Evolutionary conservation across 2,329 filamentous ascomycete species (phyloP).

Genomic region (Hypoxylon sp.): DNA sequence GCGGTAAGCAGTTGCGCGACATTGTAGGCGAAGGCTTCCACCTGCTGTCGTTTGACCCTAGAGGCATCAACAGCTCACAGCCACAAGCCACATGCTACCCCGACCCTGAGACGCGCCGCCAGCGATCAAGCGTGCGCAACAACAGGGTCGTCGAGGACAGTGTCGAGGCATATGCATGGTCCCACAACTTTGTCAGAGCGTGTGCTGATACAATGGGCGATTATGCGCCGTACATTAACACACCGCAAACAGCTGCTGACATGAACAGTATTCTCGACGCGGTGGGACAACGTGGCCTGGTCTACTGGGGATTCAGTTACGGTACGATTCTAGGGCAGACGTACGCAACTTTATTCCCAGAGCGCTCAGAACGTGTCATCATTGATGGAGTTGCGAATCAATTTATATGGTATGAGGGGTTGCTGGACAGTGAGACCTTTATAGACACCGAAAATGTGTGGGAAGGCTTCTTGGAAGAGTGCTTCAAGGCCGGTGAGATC

Average conservation of each 20-base stretch:
- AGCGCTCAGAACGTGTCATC: slow-evolving; percentile 56
- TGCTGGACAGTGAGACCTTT: slow-evolving; percentile 57
- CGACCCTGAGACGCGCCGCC: slow-evolving; percentile 53
- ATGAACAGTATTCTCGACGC: slow-evolving; percentile 66
- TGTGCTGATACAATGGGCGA: slow-evolving; percentile 63
- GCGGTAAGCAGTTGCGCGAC: slow-evolving; percentile 56
- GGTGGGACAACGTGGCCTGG: slow-evolving; percentile 57
- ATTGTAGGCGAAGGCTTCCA: slow-evolving; percentile 63
- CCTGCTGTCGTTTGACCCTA: slow-evolving; percentile 64
- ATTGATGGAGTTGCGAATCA: slow-evolving; percentile 56
- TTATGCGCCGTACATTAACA: slow-evolving; percentile 63
- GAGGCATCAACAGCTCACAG: slow-evolving; percentile 60
- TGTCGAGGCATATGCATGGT: slow-evolving; percentile 59
- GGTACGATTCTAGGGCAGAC: slow-evolving; percentile 60
- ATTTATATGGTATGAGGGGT: slow-evolving; percentile 60
- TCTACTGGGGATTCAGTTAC: slow-evolving; percentile 61
- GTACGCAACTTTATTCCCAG: slow-evolving; percentile 58
- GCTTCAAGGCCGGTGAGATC: slow-evolving; percentile 63
- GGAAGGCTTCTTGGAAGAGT: slow-evolving; percentile 62
- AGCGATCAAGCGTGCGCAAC: slow-evolving; percentile 47
- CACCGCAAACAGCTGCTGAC: slow-evolving; percentile 66
- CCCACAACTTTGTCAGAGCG: slow-evolving; percentile 59
- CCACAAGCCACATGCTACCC: slow-evolving; percentile 60
- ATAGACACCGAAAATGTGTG: slow-evolving; percentile 62
- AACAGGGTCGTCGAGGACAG: slow-evolving; percentile 55